phyloP scores from a whole-genome alignment of 306 rosid species.

The Vicia villosa region DNA sequence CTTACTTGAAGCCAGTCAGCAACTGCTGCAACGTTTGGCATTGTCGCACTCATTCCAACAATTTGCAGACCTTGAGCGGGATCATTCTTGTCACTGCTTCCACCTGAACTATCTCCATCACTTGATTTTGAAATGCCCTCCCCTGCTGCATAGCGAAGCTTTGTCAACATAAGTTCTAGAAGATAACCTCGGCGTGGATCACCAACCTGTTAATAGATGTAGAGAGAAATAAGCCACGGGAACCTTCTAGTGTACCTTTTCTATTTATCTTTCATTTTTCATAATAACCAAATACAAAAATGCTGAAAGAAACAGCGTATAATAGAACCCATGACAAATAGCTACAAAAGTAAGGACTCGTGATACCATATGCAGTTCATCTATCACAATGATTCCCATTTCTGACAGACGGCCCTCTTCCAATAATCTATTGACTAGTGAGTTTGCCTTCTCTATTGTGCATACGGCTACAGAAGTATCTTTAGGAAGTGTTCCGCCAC shows the following conservation, averaged over 20 bases:
- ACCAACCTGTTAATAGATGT: slow-evolving; percentile 76
- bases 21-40: slow-evolving; percentile 98
- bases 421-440: slow-evolving; percentile 78
- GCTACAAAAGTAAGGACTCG: slow-evolving; percentile 18
- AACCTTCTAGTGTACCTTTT: slow-evolving; percentile 33
- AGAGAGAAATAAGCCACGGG: slow-evolving; percentile 39
- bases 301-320: neutral
- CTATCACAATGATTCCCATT: slow-evolving; percentile 94
- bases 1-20: slow-evolving; percentile 99
- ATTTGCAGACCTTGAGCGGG: slow-evolving; percentile 91
- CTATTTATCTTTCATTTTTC: slow-evolving; percentile 33
- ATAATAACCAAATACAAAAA: slow-evolving; percentile 23
- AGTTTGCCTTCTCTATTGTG: slow-evolving; percentile 99
- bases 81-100: slow-evolving; percentile 84
- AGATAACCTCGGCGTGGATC: slow-evolving; percentile 91
- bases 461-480: slow-evolving; percentile 96
- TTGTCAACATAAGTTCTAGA: slow-evolving; percentile 92
- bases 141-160: slow-evolving; percentile 97
- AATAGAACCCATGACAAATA: slow-evolving; percentile 29
- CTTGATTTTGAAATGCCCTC: slow-evolving; percentile 85
- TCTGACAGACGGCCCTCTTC: slow-evolving; percentile 94
- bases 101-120: slow-evolving; percentile 87
- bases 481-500: slow-evolving; percentile 93
- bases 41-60: slow-evolving; percentile 99
- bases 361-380: slow-evolving; percentile 96